Conservation (phyloP, 73 alveolate species). For the Blepharisma stoltei region DNA sequence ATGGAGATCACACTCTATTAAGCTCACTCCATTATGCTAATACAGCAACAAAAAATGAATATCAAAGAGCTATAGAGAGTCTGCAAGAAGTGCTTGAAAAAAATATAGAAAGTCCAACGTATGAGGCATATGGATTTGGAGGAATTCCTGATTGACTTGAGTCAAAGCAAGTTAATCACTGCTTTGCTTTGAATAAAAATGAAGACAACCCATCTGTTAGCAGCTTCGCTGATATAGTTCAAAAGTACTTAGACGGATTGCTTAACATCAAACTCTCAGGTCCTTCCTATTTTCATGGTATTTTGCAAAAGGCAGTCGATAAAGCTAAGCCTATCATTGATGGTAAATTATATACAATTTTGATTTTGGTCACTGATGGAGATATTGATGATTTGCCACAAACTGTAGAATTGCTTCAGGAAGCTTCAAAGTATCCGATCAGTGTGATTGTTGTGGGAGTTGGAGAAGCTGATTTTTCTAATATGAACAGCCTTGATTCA, state of each 20-base stretch:
- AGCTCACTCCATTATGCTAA: conserved; percentile 69
- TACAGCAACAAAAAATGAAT: conserved; percentile 56
- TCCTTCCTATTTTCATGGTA: conserved; percentile 61
- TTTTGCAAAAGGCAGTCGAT: conserved; percentile 44
- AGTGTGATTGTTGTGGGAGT: conserved; percentile 73
- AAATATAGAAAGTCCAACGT: conserved; percentile 77
- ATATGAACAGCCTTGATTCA: conserved; percentile 65
- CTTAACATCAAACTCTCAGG: conserved; percentile 59
- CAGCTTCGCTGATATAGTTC: conserved; percentile 57
- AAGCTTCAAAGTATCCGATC: conserved; percentile 65
- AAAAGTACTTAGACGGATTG: conserved; percentile 47
- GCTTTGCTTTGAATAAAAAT: conserved; percentile 82
- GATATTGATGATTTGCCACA: conserved; percentile 68
- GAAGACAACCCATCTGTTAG: conserved; percentile 61
- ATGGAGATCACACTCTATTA: conserved; percentile 63
- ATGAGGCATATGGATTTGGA: conserved; percentile 93
- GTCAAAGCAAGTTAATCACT: conserved; percentile 40
- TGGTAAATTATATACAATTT: conserved; percentile 44
- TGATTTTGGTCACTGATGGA: conserved; percentile 73
- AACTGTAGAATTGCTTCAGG: conserved; percentile 62
- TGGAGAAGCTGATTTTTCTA: conserved; percentile 60
- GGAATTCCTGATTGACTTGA: conserved; percentile 48
- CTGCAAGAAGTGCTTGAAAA: conserved; percentile 79
- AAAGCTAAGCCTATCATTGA: conserved; percentile 48
- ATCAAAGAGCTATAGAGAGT: conserved; percentile 70